phyloP scores from a whole-genome alignment of 257 asterid genomes.

The Nicotiana noctiflora region DNA sequence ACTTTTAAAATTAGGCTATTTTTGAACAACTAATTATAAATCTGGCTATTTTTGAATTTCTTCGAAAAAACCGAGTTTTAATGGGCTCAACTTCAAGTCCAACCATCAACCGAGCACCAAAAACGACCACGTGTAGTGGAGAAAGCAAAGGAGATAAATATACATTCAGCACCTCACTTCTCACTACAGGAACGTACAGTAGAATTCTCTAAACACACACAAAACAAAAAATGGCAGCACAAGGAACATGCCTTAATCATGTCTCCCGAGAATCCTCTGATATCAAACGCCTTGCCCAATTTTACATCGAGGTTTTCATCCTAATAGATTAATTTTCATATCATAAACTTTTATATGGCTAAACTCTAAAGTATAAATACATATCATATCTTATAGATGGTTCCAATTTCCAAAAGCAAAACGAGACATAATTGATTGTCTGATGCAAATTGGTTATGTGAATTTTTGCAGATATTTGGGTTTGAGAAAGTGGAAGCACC shows the following conservation, averaged over 20 bases:
- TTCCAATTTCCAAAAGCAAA: no score
- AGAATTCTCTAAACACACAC: neutral
- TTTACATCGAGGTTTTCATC: constrained; percentile 56
- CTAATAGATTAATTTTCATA: no score
- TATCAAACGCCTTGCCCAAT: constrained; percentile 63
- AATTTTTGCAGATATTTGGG: constrained; percentile 48
- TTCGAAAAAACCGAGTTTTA: no score
- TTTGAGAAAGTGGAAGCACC: constrained; percentile 75
- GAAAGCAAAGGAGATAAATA: neutral
- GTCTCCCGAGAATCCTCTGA: constrained; percentile 72
- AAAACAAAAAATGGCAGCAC: constrained; percentile 38
- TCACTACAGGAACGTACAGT: neutral
- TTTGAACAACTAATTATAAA: no score
- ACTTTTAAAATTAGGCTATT: no score
- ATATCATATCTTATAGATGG: no score
- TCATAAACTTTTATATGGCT: no score
- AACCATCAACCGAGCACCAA: neutral
- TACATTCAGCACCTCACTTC: neutral
- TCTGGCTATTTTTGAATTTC: no score
- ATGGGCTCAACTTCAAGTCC: no score
- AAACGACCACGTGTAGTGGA: neutral
- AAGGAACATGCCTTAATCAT: constrained; percentile 72
- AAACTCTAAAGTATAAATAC: no score
- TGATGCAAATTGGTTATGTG: constrained; percentile 1
- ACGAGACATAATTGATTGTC: neutral